These are phyloP conservation scores for Draba incana DNA, from an alignment of 345 rosid genomes.

Conservation along the genomic window DNA sequence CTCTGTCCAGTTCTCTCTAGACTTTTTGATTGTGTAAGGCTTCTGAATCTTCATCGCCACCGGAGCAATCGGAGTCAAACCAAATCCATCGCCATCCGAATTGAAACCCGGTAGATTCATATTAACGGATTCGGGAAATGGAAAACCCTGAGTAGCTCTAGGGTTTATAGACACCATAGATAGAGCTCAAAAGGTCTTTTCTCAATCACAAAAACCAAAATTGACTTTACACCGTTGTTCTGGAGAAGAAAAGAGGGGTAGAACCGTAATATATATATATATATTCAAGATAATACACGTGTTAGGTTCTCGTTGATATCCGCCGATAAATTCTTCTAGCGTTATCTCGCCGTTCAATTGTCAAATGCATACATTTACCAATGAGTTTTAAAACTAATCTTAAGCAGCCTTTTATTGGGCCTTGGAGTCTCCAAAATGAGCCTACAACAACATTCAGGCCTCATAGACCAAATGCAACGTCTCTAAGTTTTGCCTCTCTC, in stretches of 20 bases:
- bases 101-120: conserved; percentile 52
- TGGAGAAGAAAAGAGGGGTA: not conserved
- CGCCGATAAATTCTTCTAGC: conserved; percentile 30
- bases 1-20: conserved; percentile 97
- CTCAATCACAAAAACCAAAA: not conserved
- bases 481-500: too few species aligned
- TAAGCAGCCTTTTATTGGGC: too few species aligned
- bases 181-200: not conserved
- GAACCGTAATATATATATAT: too few species aligned
- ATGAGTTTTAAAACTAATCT: too few species aligned
- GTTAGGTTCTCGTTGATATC: conserved; percentile 14
- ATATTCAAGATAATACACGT: conserved; percentile 35
- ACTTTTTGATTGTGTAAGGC: conserved; percentile 90
- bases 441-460: too few species aligned
- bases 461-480: too few species aligned
- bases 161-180: conserved; percentile 75
- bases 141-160: too few species aligned
- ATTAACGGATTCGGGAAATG: too few species aligned
- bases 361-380: too few species aligned
- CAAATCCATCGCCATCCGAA: conserved; percentile 25
- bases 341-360: conserved; percentile 27
- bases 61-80: conserved; percentile 14
- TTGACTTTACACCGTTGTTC: not conserved
- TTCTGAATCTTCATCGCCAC: conserved; percentile 74
- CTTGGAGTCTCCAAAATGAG: too few species aligned